A percentile compares a stretch with the other conserved stretches of the same genome.
Evolutionary conservation across 176 grass and related monocot species (phyloP).

Genomic region (Zoysia japonica): DNA sequence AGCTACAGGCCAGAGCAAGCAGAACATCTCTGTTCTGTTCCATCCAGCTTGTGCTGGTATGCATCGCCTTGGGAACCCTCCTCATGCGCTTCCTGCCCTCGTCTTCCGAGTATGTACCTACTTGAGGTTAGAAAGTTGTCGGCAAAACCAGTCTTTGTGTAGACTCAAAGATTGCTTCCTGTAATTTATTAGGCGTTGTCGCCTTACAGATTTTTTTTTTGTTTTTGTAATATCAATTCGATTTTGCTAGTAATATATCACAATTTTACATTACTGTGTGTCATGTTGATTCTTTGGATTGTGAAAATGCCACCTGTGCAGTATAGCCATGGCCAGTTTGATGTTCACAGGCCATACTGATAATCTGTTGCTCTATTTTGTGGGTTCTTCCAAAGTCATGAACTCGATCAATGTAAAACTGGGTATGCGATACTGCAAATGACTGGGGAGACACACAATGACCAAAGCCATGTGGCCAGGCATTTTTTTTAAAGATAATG

Average conservation of each 20-base stretch:
- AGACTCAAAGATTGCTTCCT: constrained; percentile 36
- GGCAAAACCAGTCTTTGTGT: constrained; percentile 31
- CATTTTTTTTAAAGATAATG: no score
- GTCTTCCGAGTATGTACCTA: constrained; percentile 71
- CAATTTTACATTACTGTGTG: constrained; percentile 27
- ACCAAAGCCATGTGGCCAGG: background rate
- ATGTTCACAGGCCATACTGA: background rate
- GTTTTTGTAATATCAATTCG: constrained; percentile 53
- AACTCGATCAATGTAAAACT: background rate
- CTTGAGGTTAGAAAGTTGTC: constrained; percentile 52
- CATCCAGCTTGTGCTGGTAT: constrained; percentile 64
- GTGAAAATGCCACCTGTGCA: background rate
- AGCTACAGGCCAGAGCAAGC: constrained; percentile 57
- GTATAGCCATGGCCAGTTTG: background rate
- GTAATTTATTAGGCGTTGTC: constrained; percentile 53
- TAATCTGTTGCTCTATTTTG: background rate
- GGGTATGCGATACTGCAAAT: background rate
- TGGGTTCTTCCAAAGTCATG: background rate
- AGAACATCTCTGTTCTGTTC: constrained; percentile 61
- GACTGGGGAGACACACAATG: background rate
- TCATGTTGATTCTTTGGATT: background rate
- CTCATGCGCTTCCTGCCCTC: constrained; percentile 51
- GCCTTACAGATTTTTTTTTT: constrained; percentile 32
- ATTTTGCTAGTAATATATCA: constrained; percentile 45
- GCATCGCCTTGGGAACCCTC: constrained; percentile 47